Evolutionary conservation across 2,329 filamentous ascomycete species (phyloP).

Genomic region (Beauveria caledonica): DNA sequence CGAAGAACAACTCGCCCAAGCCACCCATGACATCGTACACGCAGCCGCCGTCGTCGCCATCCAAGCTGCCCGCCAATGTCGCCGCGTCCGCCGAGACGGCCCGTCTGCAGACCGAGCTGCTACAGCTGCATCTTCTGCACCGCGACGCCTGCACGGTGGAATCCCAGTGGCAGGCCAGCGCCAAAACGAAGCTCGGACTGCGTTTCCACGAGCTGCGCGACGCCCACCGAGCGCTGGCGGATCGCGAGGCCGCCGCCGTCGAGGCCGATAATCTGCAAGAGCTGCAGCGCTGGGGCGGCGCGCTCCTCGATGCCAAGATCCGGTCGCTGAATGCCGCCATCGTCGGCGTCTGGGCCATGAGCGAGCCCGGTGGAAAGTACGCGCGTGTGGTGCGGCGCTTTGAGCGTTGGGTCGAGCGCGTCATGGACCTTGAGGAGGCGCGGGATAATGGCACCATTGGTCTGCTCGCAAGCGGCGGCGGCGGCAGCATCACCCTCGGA

Average conservation of each 20-base stretch:
- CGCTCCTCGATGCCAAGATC: constrained; percentile 45
- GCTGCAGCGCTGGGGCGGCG: constrained; percentile 41
- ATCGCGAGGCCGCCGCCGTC: constrained; percentile 32
- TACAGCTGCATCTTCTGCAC: constrained; percentile 59
- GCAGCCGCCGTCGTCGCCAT: constrained; percentile 42
- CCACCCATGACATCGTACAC: constrained; percentile 50
- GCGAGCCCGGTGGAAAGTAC: constrained; percentile 48
- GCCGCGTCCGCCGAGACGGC: constrained; percentile 50
- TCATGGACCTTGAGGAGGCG: constrained; percentile 38
- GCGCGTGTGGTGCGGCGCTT: constrained; percentile 47
- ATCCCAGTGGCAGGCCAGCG: constrained; percentile 48
- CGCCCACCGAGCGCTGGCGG: constrained; percentile 27
- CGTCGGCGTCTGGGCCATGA: constrained; percentile 48
- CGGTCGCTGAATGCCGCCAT: constrained; percentile 50
- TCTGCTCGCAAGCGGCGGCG: constrained; percentile 17
- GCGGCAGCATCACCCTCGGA: constrained; percentile 20
- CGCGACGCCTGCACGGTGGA: constrained; percentile 38
- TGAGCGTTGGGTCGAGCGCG: constrained; percentile 48
- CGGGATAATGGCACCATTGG: constrained; percentile 29
- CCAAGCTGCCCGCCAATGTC: constrained; percentile 52
- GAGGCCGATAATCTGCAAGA: constrained; percentile 45
- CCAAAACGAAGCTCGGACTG: constrained; percentile 36
- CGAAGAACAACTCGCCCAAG: constrained; percentile 50
- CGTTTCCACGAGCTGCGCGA: constrained; percentile 35
- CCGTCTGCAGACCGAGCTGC: constrained; percentile 53